These are phyloP conservation scores for Metschnikowia rubicola DNA, from an alignment of 805 yeast genomes.

Conservation along the genomic window DNA sequence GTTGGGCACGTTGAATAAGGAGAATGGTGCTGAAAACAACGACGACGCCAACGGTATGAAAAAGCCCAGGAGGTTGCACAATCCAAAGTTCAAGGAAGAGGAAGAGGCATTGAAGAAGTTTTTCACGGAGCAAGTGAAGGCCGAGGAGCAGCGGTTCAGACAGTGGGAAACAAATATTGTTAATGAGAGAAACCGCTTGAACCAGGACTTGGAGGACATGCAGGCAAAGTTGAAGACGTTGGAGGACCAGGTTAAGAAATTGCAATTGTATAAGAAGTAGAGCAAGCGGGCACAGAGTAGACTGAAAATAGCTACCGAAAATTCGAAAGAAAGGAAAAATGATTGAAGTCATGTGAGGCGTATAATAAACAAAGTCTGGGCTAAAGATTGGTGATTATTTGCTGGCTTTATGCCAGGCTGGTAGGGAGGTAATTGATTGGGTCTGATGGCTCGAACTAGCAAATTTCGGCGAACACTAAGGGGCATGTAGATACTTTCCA, in stretches of 20 bases:
- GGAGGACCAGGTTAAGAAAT: constrained; percentile 70
- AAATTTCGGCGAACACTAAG: too few species aligned
- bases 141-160: constrained; percentile 94
- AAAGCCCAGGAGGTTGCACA: constrained; percentile 58
- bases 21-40: constrained; percentile 21
- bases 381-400: too few species aligned
- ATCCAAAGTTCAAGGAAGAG: constrained; percentile 94
- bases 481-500: too few species aligned
- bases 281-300: too few species aligned
- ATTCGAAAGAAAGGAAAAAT: too few species aligned
- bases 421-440: too few species aligned
- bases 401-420: too few species aligned
- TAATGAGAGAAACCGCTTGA: constrained; percentile 89
- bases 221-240: constrained; percentile 70
- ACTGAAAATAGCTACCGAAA: too few species aligned
- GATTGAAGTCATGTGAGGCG: too few species aligned
- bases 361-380: too few species aligned
- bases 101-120: constrained; percentile 90
- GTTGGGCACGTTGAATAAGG: constrained; percentile 45
- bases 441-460: too few species aligned
- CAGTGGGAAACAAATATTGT: constrained; percentile 98
- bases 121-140: constrained; percentile 93
- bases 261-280: constrained; percentile 38
- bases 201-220: constrained; percentile 88
- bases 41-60: constrained; percentile 27